These are phyloP conservation scores for Exserohilum turcica DNA, from an alignment of 2,329 filamentous ascomycete genomes.

Conservation along the genomic window DNA sequence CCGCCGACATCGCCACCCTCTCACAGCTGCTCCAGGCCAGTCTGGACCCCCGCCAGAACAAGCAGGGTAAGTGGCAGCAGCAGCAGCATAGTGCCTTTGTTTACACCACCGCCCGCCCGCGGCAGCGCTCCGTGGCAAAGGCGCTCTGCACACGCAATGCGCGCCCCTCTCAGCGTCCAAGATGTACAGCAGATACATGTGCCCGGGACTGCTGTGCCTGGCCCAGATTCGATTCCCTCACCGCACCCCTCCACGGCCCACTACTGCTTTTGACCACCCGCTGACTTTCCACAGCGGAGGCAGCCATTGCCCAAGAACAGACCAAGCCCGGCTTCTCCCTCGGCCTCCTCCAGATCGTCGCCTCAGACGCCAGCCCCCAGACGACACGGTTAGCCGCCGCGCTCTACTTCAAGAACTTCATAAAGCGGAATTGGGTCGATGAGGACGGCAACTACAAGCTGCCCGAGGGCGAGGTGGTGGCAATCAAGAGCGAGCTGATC, in stretches of 20 bases:
- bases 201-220: background rate
- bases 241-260: conserved; percentile 3
- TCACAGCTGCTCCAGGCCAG: conserved; percentile 89
- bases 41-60: conserved; percentile 83
- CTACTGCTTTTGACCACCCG: background rate
- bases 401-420: conserved; percentile 98
- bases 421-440: conserved; percentile 91
- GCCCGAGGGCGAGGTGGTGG: conserved; percentile 76
- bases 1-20: conserved; percentile 65
- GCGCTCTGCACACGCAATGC: too few species aligned
- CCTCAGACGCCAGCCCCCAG: conserved; percentile 69
- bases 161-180: background rate
- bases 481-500: conserved; percentile 94
- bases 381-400: conserved; percentile 87
- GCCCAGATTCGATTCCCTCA: background rate
- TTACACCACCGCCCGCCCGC: conserved; percentile 17
- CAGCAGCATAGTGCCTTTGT: too few species aligned
- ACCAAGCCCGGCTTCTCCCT: conserved; percentile 86
- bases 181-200: background rate
- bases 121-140: too few species aligned
- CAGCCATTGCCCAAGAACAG: conserved; percentile 77
- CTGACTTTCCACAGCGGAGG: conserved; percentile 69
- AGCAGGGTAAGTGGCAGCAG: conserved; percentile 75
- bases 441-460: conserved; percentile 95
- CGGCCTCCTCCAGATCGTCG: conserved; percentile 84